Base-by-base conservation (phyloP, 2,329 filamentous ascomycete species). In the Cordyceps javanica region DNA sequence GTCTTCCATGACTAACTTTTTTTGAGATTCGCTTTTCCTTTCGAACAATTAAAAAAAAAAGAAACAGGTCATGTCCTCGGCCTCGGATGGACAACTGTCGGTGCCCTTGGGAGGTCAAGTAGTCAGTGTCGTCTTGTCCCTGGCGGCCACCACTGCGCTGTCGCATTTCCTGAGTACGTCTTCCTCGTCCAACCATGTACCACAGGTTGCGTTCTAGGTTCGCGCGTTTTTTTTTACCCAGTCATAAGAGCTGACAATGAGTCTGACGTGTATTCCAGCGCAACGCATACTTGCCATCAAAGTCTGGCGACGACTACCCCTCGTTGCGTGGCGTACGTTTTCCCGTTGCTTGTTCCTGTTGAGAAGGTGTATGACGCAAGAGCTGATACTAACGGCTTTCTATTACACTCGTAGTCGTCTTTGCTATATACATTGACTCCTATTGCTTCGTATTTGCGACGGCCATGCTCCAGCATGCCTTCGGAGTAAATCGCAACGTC, bases 361-460 rank as follows among this genome's bases (percentile, higher is more conserved):
- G n/a, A n/a, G n/a, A n/a, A n/a, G n/a, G n/a, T n/a, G n/a, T n/a
- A n/a, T n/a, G n/a, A n/a, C n/a, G n/a, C n/a, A n/a, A n/a, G n/a
- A 5, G 16, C 6, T 39, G 3, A 39, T 19, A 39, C n/a, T n/a
- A n/a, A n/a, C 10, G 6, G 6, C 21, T 7, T n/a, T 41, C 9
- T 41, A 5, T 55, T 14, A 45, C 28, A 16, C 25, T 48, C 11
- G 5, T 39, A 86, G 83, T 87, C 50, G 77, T 86, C 49, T 72
- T 87, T 42, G 72, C 76, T 10, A 82, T 87, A 36, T 87, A 86
- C 62, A 39, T 73, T 58, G 82, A 86, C 61, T 86, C 83, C 1
- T 83, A 80, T 56, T 62, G 78, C 9, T 87, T 87, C 63, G 80
- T 85, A 13, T 76, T 83, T 61, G 77, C 76, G 9, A 81, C 82